Conservation (phyloP, 1,284 basidiomycete genomes). For the Leucoagaricus sp. region DNA sequence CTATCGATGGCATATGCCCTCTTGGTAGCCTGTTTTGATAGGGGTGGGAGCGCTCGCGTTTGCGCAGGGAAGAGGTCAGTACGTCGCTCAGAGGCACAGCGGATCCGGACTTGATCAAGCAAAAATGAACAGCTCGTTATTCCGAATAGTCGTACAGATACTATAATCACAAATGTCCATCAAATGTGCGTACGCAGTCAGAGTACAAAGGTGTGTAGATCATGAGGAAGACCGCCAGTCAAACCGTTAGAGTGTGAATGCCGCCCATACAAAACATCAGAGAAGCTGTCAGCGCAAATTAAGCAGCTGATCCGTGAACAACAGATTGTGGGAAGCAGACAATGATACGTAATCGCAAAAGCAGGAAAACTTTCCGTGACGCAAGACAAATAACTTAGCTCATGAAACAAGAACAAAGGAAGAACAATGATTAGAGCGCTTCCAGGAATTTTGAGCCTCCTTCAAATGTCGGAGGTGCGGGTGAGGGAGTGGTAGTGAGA, state of each 20-base stretch:
- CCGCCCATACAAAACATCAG: not conserved
- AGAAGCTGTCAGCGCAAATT: not conserved
- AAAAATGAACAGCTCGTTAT: not conserved
- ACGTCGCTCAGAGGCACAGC: no score
- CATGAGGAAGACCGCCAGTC: no score
- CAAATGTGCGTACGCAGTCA: not conserved
- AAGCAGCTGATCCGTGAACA: not conserved
- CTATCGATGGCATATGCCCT: no score
- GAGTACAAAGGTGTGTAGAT: not conserved
- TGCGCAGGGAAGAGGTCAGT: no score
- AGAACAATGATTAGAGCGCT: conserved; percentile 29
- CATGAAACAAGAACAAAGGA: not conserved
- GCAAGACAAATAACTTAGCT: not conserved
- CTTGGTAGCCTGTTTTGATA: not conserved
- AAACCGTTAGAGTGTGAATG: not conserved
- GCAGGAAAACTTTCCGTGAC: no score
- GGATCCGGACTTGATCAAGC: no score
- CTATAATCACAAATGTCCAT: not conserved
- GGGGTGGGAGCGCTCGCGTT: no score
- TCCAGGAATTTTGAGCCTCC: conserved; percentile 46
- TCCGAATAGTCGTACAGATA: not conserved
- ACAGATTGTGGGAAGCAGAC: not conserved
- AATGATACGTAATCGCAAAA: no score
- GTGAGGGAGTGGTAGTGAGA: not conserved
- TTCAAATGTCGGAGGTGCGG: conserved; percentile 36